Evolutionary conservation across 371 early-diverging fungal genomes (phyloP).

Genomic region (Syncephalastrum monosporum): DNA sequence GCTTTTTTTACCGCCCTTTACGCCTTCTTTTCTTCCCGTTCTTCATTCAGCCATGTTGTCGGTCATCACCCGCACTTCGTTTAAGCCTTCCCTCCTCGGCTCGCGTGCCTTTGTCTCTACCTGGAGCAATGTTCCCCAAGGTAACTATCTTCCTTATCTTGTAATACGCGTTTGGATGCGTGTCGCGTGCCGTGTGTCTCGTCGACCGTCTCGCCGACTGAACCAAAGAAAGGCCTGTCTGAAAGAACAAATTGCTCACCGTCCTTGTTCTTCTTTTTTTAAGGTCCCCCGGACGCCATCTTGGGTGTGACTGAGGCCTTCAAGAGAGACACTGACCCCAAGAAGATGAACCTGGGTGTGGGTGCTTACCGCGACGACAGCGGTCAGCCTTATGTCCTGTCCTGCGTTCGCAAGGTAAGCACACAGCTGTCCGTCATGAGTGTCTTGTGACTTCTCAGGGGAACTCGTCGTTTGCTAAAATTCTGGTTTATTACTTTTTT

Average conservation of each 20-base stretch:
- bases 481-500: background rate
- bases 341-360: conserved; percentile 97
- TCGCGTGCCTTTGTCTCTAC: conserved; percentile 63
- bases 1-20: conserved; percentile 11
- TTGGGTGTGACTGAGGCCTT: conserved; percentile 96
- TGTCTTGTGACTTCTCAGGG: conserved; percentile 1
- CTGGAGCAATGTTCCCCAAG: conserved; percentile 79
- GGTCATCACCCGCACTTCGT: conserved; percentile 38
- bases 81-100: conserved; percentile 45
- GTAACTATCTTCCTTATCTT: conserved; percentile 28
- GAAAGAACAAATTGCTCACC: background rate
- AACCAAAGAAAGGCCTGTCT: too few species aligned
- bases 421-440: background rate
- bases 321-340: conserved; percentile 85
- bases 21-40: conserved; percentile 12
- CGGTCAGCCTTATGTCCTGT: conserved; percentile 91
- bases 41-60: conserved; percentile 40
- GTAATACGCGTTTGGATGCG: background rate
- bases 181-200: background rate
- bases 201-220: too few species aligned
- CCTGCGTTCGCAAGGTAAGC: conserved; percentile 79
- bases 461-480: background rate
- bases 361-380: conserved; percentile 97
- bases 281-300: conserved; percentile 95
- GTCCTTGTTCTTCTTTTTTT: conserved; percentile 2